Evolutionary conservation across 2,329 filamentous ascomycete species (phyloP).

Genomic region (Lachnellula hyalina): DNA sequence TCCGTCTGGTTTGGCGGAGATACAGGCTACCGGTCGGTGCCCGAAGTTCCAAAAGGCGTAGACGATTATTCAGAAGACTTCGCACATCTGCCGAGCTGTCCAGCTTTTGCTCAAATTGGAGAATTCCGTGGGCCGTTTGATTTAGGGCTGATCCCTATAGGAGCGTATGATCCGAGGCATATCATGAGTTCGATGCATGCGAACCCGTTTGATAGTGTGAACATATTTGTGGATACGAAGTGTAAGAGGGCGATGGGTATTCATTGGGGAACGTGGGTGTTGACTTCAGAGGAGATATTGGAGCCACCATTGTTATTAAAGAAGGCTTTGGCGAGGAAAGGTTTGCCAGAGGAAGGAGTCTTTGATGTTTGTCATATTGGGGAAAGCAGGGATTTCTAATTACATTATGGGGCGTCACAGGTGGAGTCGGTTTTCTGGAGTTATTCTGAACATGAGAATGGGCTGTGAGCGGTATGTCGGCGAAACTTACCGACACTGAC

Average conservation of each 20-base stretch:
- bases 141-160: slow-evolving; percentile 87
- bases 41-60: slow-evolving; percentile 50
- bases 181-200: slow-evolving; percentile 80
- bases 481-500: too few species aligned
- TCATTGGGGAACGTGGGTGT: slow-evolving; percentile 84
- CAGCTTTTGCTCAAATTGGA: slow-evolving; percentile 82
- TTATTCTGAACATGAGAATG: too few species aligned
- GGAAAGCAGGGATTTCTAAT: slow-evolving; percentile 70
- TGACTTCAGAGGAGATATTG: slow-evolving; percentile 74
- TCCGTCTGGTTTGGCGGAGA: slow-evolving; percentile 89
- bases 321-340: slow-evolving; percentile 63
- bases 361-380: slow-evolving; percentile 85
- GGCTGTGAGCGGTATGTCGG: too few species aligned
- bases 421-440: too few species aligned
- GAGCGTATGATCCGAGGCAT: slow-evolving; percentile 70
- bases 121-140: slow-evolving; percentile 78
- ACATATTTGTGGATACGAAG: slow-evolving; percentile 80
- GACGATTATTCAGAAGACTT: slow-evolving; percentile 71
- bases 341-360: slow-evolving; percentile 62
- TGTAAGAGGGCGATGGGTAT: slow-evolving; percentile 78
- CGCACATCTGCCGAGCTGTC: slow-evolving; percentile 64
- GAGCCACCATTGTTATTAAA: slow-evolving; percentile 73
- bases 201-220: slow-evolving; percentile 80
- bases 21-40: slow-evolving; percentile 82
- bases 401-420: background rate